Evolutionary conservation across 139 green algal species (phyloP).

Genomic region (Haematococcus lacustris): DNA sequence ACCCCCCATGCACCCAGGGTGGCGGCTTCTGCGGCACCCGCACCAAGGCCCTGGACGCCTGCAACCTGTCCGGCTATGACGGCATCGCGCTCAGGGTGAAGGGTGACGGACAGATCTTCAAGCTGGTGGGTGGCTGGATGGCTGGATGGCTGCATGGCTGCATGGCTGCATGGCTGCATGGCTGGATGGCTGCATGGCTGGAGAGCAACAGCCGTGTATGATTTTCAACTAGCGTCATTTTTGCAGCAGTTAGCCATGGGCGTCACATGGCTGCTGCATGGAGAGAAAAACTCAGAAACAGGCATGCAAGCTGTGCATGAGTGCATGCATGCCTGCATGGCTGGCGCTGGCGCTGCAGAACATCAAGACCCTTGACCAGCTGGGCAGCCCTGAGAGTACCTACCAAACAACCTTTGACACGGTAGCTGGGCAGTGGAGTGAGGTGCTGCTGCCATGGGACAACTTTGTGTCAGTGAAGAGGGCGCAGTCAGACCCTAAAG

Average conservation of each 20-base stretch:
- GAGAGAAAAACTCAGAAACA: too few relatives aligned
- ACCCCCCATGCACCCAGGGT: conserved; percentile 39
- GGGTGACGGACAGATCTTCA: conserved; percentile 74
- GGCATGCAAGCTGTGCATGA: too few relatives aligned
- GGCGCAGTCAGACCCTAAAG: conserved; percentile 45
- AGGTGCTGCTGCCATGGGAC: conserved; percentile 73
- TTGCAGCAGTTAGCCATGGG: too few relatives aligned
- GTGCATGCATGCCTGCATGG: neutral
- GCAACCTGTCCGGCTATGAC: conserved; percentile 36
- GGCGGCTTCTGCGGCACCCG: conserved; percentile 83
- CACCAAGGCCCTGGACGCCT: conserved; percentile 24
- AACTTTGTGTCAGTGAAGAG: conserved; percentile 78
- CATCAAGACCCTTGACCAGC: conserved; percentile 29
- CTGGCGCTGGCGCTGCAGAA: neutral
- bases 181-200: too few relatives aligned
- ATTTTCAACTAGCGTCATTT: too few relatives aligned
- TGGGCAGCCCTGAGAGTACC: conserved; percentile 58
- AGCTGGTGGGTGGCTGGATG: too few relatives aligned
- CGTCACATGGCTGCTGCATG: too few relatives aligned
- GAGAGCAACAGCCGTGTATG: too few relatives aligned
- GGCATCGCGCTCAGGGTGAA: conserved; percentile 63
- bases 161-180: too few relatives aligned
- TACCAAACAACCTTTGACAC: conserved; percentile 85
- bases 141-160: too few relatives aligned
- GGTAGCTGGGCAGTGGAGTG: conserved; percentile 50